Conservation (phyloP, 805 yeast species). For the Wickerhamiella parazyma region DNA sequence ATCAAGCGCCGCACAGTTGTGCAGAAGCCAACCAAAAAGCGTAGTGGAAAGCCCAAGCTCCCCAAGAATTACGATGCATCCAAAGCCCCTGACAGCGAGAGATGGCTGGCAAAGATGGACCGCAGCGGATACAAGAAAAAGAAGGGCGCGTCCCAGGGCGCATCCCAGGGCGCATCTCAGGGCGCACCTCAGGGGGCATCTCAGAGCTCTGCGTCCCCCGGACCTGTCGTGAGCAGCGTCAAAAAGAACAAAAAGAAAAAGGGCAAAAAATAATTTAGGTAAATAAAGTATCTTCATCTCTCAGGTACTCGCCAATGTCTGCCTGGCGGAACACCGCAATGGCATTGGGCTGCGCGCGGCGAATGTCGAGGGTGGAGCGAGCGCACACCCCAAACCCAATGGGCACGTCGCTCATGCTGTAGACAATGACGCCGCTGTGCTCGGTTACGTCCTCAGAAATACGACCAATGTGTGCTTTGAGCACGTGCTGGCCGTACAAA, state of each 20-base stretch:
- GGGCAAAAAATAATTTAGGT: slow-evolving; percentile 37
- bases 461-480: slow-evolving; percentile 92
- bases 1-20: slow-evolving; percentile 20
- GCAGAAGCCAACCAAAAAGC: slow-evolving; percentile 21
- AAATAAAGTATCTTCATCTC: slow-evolving; percentile 94
- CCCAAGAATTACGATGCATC: slow-evolving; percentile 32
- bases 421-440: slow-evolving; percentile 89
- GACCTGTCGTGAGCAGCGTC: slow-evolving; percentile 6
- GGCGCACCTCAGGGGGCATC: slow-evolving; percentile 12
- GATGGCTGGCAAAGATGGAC: slow-evolving; percentile 86
- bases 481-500: slow-evolving; percentile 87
- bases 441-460: slow-evolving; percentile 97
- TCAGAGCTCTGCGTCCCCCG: not conserved
- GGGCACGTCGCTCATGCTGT: slow-evolving; percentile 83
- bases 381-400: slow-evolving; percentile 93
- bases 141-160: slow-evolving; percentile 29
- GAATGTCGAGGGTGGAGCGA: slow-evolving; percentile 76
- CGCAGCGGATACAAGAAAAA: slow-evolving; percentile 73
- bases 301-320: slow-evolving; percentile 92
- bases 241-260: slow-evolving; percentile 25
- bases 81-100: slow-evolving; percentile 46
- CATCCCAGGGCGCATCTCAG: slow-evolving; percentile 35
- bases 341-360: slow-evolving; percentile 81
- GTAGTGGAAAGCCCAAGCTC: slow-evolving; percentile 25
- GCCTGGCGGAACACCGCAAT: slow-evolving; percentile 94